Base-by-base conservation (phyloP, 805 yeast species). In the Saccharomycopsis oosterbeekiorum region DNA sequence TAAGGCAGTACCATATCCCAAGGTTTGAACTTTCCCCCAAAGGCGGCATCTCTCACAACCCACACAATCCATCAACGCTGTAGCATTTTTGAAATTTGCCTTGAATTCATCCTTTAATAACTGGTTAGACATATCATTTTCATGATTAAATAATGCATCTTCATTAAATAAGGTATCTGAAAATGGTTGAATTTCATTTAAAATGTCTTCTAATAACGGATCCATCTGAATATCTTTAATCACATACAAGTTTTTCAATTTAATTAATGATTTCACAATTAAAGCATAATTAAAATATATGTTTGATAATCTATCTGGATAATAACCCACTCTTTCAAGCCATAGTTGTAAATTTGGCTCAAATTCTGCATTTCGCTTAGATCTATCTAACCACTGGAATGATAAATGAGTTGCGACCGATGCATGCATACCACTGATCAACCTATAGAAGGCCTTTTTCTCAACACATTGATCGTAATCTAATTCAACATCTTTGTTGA, bases 21-120 rank as follows among this genome's bases (percentile, higher is more conserved):
- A 89, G 1, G 96, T 90, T 76, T 94, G 99, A 37, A 94, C 82
- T 73, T 94, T 94, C 10, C 99, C 99, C 99, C 99, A 94, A 74
- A 94, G 78, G 69, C 97, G 82, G 73, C 99, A 94, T 70, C 97
- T 80, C 71, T 94, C 99, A 76, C 99, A 94, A 43, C 97, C 97
- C 50, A 94, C 98, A 76, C 99, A 94, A 72, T 93, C 97, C 97
- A 94, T 94, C 54, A 94, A 84, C 58, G 89, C 86, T 21, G 96
- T 85, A 26, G 94, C 96, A 70, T 94, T 94, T 69, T 84, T 85
- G 73, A 94, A 96, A 59, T 96, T 85, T 43, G 81, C 74, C 64
- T 93, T 81, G 75, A 94, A 92, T 68, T 94, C 98, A 65, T 86
- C 85, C 68, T 94, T 94, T 62, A 93, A 78, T 1, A 72, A 74